Conservation (phyloP, 257 asterid species). For the Solanum sejunctum region DNA sequence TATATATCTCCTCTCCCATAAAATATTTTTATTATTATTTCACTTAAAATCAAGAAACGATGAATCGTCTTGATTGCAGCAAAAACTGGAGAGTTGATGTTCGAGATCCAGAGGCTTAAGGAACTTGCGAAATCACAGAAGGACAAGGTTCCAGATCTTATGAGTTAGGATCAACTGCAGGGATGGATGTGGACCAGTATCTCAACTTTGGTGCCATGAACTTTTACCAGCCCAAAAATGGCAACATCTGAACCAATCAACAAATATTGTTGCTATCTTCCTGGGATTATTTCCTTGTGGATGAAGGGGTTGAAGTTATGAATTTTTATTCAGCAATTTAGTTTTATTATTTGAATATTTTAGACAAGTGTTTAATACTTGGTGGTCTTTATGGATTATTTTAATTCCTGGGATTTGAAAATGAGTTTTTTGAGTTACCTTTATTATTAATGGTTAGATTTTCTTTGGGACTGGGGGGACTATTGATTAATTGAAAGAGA, state of each 20-base stretch:
- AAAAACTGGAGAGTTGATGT: neutral
- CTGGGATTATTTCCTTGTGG: neutral
- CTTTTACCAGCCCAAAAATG: neutral
- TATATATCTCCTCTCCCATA: neutral
- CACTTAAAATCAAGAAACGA: neutral
- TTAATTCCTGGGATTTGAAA: neutral
- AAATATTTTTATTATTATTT: neutral
- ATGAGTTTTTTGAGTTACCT: too few relatives aligned
- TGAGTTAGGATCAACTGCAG: neutral
- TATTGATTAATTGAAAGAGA: too few relatives aligned
- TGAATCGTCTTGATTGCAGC: neutral
- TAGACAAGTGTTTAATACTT: neutral
- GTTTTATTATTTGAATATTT: neutral
- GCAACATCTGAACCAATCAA: neutral
- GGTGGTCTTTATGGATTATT: neutral
- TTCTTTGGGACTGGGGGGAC: too few relatives aligned
- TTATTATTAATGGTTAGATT: too few relatives aligned
- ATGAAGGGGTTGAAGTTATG: neutral
- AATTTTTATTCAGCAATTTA: neutral
- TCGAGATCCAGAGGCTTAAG: conserved; percentile 1
- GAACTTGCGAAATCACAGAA: neutral
- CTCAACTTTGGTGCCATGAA: neutral
- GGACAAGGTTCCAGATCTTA: neutral
- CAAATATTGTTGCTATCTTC: neutral
- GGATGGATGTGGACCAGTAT: neutral